These are phyloP conservation scores for Trichoderma pleuroti DNA, from an alignment of 2,329 filamentous ascomycete genomes.

Conservation along the genomic window DNA sequence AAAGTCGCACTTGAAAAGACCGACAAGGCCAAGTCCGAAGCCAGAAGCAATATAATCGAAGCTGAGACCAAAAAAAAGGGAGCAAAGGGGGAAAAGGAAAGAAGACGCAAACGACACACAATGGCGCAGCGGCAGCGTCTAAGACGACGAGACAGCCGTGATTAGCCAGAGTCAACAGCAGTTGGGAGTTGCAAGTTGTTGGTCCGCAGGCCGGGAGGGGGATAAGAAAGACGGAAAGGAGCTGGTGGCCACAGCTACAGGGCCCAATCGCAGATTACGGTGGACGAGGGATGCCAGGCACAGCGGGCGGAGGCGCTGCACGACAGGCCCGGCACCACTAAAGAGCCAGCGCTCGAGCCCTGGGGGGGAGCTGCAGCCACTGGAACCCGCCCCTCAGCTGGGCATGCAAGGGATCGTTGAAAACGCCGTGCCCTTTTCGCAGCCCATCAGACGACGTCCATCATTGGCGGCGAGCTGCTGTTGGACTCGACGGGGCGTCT, in stretches of 20 bases:
- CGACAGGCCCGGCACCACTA: not conserved
- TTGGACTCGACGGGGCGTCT: not conserved
- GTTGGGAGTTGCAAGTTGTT: not conserved
- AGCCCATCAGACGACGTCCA: not conserved
- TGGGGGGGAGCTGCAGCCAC: conserved; percentile 4
- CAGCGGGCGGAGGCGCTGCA: conserved; percentile 8
- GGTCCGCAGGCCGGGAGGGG: not conserved
- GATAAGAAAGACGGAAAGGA: conserved; percentile 1
- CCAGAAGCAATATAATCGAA: not conserved
- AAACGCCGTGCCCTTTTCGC: not conserved
- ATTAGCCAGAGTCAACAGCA: conserved; percentile 14
- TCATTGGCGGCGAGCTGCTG: not conserved
- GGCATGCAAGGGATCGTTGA: conserved; percentile 15
- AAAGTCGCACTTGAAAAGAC: not conserved
- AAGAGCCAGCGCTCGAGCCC: not conserved
- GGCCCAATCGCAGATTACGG: conserved; percentile 13
- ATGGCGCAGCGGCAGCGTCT: conserved; percentile 13
- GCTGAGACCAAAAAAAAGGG: not conserved
- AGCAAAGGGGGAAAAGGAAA: not conserved
- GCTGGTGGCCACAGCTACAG: conserved; percentile 8
- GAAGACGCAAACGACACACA: not conserved
- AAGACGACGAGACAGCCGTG: conserved; percentile 13
- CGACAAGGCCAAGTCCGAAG: not conserved
- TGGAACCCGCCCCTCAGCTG: conserved; percentile 9
- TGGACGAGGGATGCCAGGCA: conserved; percentile 14